Evolutionary conservation across 768 basidiomycete species (phyloP), one percentile per base, ranked within the genome.

Genomic region (Tricholoma matsutake): DNA sequence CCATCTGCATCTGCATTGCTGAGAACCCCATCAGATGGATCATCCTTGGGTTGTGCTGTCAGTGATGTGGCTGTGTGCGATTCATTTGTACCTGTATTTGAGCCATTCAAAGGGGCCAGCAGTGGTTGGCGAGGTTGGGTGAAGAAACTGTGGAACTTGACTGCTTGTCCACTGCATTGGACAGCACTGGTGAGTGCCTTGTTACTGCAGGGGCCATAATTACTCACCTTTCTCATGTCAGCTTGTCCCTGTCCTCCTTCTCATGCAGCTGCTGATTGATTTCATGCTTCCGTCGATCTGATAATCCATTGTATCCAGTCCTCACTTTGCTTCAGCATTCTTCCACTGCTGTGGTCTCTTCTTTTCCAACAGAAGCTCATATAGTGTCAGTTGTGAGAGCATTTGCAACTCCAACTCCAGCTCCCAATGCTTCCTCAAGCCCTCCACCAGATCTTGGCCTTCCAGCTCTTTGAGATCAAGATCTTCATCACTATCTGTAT

Each of bases 341-440:
- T 61, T 64, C 68, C 64, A 69, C 43, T 60, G 58, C 32, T 39
- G 49, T 45, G 14, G 29, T 49, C 37, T 60, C 29, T 29, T 54
- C 37, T 25, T 63, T 55, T 52, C 6, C 49, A 52, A 52, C 49
- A 52, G 49, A 52, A 31, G 2, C 41, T 54, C 22, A 28, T 60
- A 61, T 28, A 37, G 13, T 28, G 60, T 53, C 6, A n/a, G 25
- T 9, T 25, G 31, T 22, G 22, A 32, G 29, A 34, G 34, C 5
- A 10, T 18, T 22, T 20, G 55, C 56, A 32, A 8, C 53, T 57
- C 47, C 14, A 29, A 31, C 35, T 45, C 37, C 37, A 41, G 22
- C 39, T 39, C 55, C 60, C 41, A 61, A 32, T 25, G 20, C 60
- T 57, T 53, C 52, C n/a, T 53, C 18, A 53, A 53, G 28, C 52